Conservation (phyloP, 768 basidiomycete species). For the Leccinum aurantiacum region DNA sequence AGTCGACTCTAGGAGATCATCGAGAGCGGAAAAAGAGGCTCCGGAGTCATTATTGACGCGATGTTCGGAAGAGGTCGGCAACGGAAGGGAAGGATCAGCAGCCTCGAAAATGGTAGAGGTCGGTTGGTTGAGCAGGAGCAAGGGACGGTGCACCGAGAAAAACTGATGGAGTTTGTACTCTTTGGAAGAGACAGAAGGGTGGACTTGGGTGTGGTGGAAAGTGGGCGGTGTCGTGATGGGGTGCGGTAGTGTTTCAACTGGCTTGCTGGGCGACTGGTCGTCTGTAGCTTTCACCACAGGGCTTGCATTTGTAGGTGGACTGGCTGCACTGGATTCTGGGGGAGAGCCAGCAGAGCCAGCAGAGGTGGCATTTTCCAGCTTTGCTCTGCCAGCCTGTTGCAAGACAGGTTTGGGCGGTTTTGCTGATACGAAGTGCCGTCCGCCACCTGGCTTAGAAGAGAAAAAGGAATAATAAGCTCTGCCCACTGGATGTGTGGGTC, state of each 20-base stretch:
- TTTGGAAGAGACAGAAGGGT: conserved; percentile 60
- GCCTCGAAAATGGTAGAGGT: conserved; percentile 53
- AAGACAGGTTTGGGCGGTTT: conserved; percentile 57
- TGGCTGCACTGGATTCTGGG: conserved; percentile 26
- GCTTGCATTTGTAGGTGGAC: conserved; percentile 15
- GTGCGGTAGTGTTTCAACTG: conserved; percentile 24
- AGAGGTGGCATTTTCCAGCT: conserved; percentile 40
- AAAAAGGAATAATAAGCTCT: conserved; percentile 78
- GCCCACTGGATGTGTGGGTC: conserved; percentile 44
- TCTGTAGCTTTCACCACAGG: conserved; percentile 25
- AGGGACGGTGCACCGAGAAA: conserved; percentile 78
- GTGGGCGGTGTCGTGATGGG: conserved; percentile 11
- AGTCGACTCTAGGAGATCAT: conserved; percentile 49
- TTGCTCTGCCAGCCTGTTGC: conserved; percentile 38
- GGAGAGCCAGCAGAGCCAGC: conserved; percentile 28
- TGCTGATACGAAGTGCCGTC: conserved; percentile 70
- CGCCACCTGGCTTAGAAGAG: conserved; percentile 75
- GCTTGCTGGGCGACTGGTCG: conserved; percentile 28
- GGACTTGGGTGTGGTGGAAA: conserved; percentile 30
- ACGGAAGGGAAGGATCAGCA: conserved; percentile 16
- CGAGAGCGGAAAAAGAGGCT: conserved; percentile 29
- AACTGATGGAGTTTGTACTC: conserved; percentile 83
- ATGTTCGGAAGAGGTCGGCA: conserved; percentile 19
- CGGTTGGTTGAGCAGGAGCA: conserved; percentile 68
- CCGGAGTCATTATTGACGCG: conserved; percentile 31